Percentiles rank a stretch among this genome's conserved stretches.
phyloP scores from a whole-genome alignment of 805 yeast species.

The Candida jianshihensis region DNA sequence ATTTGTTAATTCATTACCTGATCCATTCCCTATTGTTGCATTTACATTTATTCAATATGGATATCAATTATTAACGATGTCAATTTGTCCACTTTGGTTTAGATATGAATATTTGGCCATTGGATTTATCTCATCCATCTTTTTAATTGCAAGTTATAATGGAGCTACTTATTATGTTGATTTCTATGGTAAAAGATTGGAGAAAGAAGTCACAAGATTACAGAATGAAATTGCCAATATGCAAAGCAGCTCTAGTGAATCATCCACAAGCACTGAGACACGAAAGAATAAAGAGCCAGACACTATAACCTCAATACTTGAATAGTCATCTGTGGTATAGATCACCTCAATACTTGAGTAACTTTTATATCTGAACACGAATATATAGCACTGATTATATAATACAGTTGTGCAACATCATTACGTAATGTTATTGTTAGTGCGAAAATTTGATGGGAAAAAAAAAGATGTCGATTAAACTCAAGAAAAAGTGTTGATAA shows the following conservation, averaged over 20 bases:
- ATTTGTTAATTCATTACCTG: constrained; percentile 77
- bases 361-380: too few species aligned
- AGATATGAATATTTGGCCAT: constrained; percentile 60
- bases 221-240: constrained; percentile 64
- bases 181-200: constrained; percentile 83
- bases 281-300: neutral
- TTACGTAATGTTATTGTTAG: too few species aligned
- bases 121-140: constrained; percentile 62
- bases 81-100: constrained; percentile 86
- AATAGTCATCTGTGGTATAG: too few species aligned
- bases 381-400: too few species aligned
- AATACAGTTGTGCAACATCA: too few species aligned
- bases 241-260: constrained; percentile 28
- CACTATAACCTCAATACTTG: neutral
- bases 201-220: constrained; percentile 71
- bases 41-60: constrained; percentile 82
- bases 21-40: constrained; percentile 78
- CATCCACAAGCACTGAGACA: neutral
- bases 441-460: too few species aligned
- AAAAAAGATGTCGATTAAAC: too few species aligned
- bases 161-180: constrained; percentile 96
- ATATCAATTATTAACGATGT: constrained; percentile 83
- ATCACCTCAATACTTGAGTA: too few species aligned
- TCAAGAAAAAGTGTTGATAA: too few species aligned
- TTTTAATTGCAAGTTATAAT: constrained; percentile 74